A percentile compares a stretch with the other conserved stretches of the same genome.
Evolutionary conservation across 768 basidiomycete species (phyloP).

Genomic region (Candolleomyces efflorescens): DNA sequence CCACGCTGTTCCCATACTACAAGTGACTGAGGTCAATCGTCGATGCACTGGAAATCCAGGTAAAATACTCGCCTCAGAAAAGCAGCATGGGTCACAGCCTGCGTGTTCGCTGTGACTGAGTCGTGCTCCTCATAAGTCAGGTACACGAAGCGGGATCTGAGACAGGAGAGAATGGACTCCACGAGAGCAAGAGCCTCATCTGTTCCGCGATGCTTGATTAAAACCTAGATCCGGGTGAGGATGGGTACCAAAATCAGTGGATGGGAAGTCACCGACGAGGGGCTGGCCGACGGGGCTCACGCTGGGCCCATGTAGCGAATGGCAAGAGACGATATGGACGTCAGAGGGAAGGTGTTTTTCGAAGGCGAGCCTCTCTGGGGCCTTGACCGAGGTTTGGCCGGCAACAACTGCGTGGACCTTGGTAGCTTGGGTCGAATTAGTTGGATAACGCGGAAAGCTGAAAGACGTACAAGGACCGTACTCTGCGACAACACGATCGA

Average conservation of each 20-base stretch:
- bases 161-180: constrained; percentile 74
- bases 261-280: constrained; percentile 47
- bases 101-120: constrained; percentile 94
- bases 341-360: constrained; percentile 84
- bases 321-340: constrained; percentile 85
- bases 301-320: constrained; percentile 91
- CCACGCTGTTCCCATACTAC: constrained; percentile 99
- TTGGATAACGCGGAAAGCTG: not conserved
- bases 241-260: not conserved
- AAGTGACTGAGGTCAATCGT: not conserved
- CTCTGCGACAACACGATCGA: constrained; percentile 75
- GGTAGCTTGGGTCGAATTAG: constrained; percentile 54
- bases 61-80: constrained; percentile 72
- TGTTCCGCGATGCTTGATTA: constrained; percentile 83
- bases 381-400: constrained; percentile 96
- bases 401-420: constrained; percentile 90
- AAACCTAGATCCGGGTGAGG: constrained; percentile 47
- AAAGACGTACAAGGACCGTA: constrained; percentile 83
- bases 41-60: not conserved
- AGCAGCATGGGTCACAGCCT: constrained; percentile 97
- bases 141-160: constrained; percentile 85
- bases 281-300: constrained; percentile 90
- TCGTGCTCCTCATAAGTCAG: constrained; percentile 97
- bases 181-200: constrained; percentile 72
- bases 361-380: constrained; percentile 87